Evolutionary conservation across 2,329 filamentous ascomycete genomes (phyloP).

Genomic region (Leptodontidium sp.): DNA sequence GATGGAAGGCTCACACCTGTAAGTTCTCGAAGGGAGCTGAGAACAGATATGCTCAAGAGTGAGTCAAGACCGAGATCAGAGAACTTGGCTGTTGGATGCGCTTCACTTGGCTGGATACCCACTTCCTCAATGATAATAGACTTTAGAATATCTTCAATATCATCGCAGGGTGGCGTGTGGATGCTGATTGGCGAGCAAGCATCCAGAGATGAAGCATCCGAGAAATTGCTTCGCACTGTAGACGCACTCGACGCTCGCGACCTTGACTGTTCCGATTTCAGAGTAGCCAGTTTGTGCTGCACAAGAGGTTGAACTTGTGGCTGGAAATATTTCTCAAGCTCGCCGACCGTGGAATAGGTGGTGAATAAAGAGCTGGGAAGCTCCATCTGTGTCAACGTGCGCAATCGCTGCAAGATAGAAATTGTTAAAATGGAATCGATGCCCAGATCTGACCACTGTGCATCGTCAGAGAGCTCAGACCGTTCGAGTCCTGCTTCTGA

Average conservation of each 20-base stretch:
- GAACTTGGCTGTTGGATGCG: slow-evolving; percentile 16
- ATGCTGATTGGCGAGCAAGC: not conserved
- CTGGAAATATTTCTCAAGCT: slow-evolving; percentile 2
- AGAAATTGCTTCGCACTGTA: slow-evolving; percentile 1
- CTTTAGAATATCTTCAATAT: not conserved
- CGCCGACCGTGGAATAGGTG: not conserved
- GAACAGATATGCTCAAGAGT: slow-evolving; percentile 28
- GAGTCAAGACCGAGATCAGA: slow-evolving; percentile 32
- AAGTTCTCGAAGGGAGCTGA: slow-evolving; percentile 18
- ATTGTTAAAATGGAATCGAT: slow-evolving; percentile 9
- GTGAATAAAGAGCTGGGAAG: slow-evolving; percentile 2
- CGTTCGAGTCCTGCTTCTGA: slow-evolving; percentile 8
- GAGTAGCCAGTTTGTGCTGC: not conserved
- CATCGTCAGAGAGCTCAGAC: not conserved
- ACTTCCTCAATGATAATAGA: slow-evolving; percentile 25
- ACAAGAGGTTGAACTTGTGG: not conserved
- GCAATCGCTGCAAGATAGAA: slow-evolving; percentile 4
- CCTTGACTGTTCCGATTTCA: slow-evolving; percentile 6
- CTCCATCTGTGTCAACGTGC: not conserved
- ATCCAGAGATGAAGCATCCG: slow-evolving; percentile 5
- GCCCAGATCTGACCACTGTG: slow-evolving; percentile 5
- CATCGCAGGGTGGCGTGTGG: not conserved
- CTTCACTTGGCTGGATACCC: slow-evolving; percentile 25
- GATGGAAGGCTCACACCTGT: slow-evolving; percentile 22
- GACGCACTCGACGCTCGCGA: slow-evolving; percentile 1